phyloP scores from a whole-genome alignment of 116 monocot species.

The Cymodocea nodosa region DNA sequence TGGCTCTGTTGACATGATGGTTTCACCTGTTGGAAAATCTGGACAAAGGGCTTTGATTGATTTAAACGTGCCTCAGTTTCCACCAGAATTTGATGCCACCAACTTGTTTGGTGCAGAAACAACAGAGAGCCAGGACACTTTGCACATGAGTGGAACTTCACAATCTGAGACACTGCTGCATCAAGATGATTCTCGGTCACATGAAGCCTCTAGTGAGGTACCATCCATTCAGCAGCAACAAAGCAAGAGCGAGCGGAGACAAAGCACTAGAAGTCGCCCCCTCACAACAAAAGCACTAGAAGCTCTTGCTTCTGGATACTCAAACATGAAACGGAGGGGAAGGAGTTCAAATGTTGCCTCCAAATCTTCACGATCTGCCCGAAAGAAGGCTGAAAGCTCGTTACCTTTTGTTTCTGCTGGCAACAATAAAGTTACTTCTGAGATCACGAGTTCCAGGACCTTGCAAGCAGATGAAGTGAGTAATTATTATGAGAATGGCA shows the following conservation, averaged over 20 bases:
- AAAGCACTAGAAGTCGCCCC: constrained; percentile 57
- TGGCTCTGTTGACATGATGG: constrained; percentile 7
- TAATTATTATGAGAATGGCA: neutral
- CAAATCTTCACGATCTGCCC: constrained; percentile 11
- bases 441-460: no score
- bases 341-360: neutral
- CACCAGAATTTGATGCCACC: constrained; percentile 11
- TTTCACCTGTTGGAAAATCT: neutral
- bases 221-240: constrained; percentile 6
- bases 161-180: neutral
- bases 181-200: neutral
- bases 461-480: neutral
- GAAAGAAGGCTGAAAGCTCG: constrained; percentile 3
- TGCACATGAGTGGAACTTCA: neutral
- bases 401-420: neutral
- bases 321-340: constrained; percentile 28
- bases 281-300: constrained; percentile 48
- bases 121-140: neutral
- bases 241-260: constrained; percentile 22
- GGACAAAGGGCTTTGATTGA: constrained; percentile 18
- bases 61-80: constrained; percentile 22
- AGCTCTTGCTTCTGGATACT: constrained; percentile 60
- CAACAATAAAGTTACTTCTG: neutral
- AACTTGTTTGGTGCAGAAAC: neutral
- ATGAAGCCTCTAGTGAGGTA: neutral